Evolutionary conservation across 2,329 filamentous ascomycete genomes (phyloP).

Genomic region (Sphaerulina vaccinii): DNA sequence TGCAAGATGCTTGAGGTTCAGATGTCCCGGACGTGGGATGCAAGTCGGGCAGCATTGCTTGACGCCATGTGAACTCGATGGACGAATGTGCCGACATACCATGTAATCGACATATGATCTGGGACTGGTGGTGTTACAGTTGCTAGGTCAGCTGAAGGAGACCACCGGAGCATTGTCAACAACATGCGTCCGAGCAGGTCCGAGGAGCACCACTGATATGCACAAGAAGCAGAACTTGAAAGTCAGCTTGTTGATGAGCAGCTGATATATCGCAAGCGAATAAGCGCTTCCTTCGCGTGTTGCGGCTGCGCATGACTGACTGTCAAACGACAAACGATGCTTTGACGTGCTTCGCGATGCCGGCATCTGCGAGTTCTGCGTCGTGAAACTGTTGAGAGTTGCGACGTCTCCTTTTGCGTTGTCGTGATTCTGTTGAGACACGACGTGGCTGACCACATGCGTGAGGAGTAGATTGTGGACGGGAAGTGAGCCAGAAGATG

Average conservation of each 20-base stretch:
- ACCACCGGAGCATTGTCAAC: not conserved
- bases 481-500: not conserved
- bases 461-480: not conserved
- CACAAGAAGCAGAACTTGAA: not conserved
- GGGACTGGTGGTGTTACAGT: not conserved
- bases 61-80: no score
- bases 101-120: not conserved
- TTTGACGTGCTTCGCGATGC: no score
- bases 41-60: slow-evolving; percentile 2
- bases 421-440: no score
- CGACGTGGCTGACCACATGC: no score
- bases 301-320: not conserved
- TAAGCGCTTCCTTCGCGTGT: not conserved
- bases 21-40: not conserved
- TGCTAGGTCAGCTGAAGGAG: no score
- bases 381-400: no score
- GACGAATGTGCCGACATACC: no score
- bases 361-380: no score
- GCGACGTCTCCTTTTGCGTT: no score
- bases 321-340: no score
- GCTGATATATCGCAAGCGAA: not conserved
- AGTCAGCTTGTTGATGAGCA: not conserved
- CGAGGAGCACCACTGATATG: no score
- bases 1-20: not conserved
- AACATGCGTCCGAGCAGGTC: not conserved